phyloP scores from a whole-genome alignment of 2,329 filamentous ascomycete genomes.

The Colletotrichum incanum region DNA sequence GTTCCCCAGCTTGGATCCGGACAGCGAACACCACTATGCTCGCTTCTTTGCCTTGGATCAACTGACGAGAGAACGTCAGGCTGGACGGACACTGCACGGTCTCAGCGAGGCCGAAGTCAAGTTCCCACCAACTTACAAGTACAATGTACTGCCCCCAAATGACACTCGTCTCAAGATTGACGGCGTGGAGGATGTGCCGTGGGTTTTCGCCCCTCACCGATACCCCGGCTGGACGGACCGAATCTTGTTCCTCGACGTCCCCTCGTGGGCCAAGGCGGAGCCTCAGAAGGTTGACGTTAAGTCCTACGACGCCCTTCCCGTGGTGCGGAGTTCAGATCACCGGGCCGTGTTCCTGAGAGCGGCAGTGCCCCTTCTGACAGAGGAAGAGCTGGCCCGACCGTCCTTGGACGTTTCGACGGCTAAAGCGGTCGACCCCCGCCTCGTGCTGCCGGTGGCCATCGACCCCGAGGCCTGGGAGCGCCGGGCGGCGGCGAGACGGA shows the following conservation, averaged over 20 bases:
- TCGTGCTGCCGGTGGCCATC: conserved; percentile 65
- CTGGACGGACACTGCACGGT: conserved; percentile 82
- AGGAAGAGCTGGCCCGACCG: conserved; percentile 57
- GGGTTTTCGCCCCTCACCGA: conserved; percentile 85
- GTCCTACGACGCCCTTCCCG: conserved; percentile 82
- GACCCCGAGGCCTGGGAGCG: conserved; percentile 70
- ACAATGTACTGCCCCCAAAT: conserved; percentile 64
- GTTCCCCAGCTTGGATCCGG: conserved; percentile 73
- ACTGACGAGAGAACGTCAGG: conserved; percentile 78
- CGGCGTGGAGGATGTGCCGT: conserved; percentile 61
- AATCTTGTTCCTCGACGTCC: conserved; percentile 81
- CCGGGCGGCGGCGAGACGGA: conserved; percentile 61
- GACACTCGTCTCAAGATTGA: conserved; percentile 45
- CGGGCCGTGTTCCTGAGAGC: conserved; percentile 83
- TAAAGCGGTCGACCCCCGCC: conserved; percentile 58
- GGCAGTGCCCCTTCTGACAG: conserved; percentile 72
- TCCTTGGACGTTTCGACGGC: conserved; percentile 18
- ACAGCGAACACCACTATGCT: conserved; percentile 74
- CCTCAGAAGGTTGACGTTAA: conserved; percentile 63
- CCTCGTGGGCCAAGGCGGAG: conserved; percentile 63
- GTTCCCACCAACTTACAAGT: conserved; percentile 97
- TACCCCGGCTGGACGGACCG: conserved; percentile 97
- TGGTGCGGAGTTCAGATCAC: conserved; percentile 90
- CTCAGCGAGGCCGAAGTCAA: conserved; percentile 80
- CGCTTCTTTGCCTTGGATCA: conserved; percentile 84